Evolutionary conservation across 306 rosid genomes (phyloP).

Genomic region (Dryas alaskensis): DNA sequence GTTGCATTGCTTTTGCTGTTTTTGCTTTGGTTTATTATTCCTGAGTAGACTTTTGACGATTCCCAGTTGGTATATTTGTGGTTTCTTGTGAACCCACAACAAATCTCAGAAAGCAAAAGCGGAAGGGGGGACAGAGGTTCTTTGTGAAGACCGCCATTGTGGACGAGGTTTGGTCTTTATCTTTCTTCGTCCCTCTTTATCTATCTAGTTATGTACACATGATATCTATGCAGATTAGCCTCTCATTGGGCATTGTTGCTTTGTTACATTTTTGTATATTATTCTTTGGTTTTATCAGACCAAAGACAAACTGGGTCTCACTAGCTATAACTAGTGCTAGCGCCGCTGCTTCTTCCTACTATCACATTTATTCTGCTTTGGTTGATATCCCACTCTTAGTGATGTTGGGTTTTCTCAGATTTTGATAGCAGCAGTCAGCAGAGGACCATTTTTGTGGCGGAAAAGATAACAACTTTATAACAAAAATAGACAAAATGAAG

Average conservation of each 20-base stretch:
- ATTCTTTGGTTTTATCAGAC: conserved; percentile 54
- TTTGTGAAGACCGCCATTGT: conserved; percentile 61
- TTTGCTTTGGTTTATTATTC: conserved; percentile 9
- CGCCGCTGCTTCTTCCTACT: conserved; percentile 20
- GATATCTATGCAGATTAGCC: conserved; percentile 6
- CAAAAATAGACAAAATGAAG: conserved; percentile 52
- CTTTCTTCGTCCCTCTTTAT: background rate
- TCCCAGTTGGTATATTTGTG: conserved; percentile 10
- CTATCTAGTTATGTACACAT: background rate
- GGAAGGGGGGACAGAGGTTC: conserved; percentile 10
- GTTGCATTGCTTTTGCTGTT: conserved; percentile 22
- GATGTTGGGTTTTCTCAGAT: conserved; percentile 39
- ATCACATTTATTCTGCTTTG: conserved; percentile 12
- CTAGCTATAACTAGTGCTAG: conserved; percentile 13
- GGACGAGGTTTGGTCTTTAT: conserved; percentile 50
- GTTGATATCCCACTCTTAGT: conserved; percentile 24
- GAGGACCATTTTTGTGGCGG: conserved; percentile 18
- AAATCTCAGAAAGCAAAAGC: conserved; percentile 28
- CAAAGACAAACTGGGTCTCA: conserved; percentile 36
- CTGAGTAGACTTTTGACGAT: conserved; percentile 6
- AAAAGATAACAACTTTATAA: background rate
- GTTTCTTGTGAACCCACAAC: conserved; percentile 12
- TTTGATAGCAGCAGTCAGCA: conserved; percentile 40
- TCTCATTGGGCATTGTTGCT: conserved; percentile 11
- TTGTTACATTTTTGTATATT: conserved; percentile 15